These are phyloP conservation scores for Bjerkandera adusta DNA, from an alignment of 1,284 basidiomycete species.

Conservation along the genomic window DNA sequence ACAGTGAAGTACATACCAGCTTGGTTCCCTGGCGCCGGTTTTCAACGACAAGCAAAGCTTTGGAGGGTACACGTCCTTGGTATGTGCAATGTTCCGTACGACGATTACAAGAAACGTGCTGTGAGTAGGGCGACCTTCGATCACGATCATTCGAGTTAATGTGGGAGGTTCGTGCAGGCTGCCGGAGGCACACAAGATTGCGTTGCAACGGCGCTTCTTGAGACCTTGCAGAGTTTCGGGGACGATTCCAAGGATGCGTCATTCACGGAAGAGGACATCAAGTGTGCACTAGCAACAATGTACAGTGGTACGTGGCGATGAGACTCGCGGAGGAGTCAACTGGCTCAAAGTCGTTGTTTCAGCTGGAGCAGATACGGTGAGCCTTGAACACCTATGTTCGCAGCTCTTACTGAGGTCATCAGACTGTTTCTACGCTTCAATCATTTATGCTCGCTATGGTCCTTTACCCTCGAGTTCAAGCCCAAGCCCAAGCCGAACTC, in stretches of 20 bases:
- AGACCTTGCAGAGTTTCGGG: too few relatives aligned
- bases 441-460: slow-evolving; percentile 11
- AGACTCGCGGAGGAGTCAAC: neutral
- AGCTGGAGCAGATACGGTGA: slow-evolving; percentile 11
- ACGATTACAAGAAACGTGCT: neutral
- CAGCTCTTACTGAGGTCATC: neutral
- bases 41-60: too few relatives aligned
- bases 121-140: neutral
- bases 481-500: slow-evolving; percentile 3
- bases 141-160: neutral
- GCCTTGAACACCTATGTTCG: neutral
- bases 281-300: neutral
- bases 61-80: too few relatives aligned
- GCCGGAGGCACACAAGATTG: too few relatives aligned
- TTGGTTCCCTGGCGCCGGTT: too few relatives aligned
- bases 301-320: neutral
- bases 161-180: too few relatives aligned
- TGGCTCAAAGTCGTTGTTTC: neutral
- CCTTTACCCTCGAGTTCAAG: neutral
- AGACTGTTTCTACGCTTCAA: slow-evolving; percentile 5
- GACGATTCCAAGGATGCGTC: too few relatives aligned
- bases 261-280: neutral
- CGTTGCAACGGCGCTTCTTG: too few relatives aligned
- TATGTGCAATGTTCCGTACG: neutral
- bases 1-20: too few relatives aligned